These are phyloP conservation scores for Ampelocalamus luodianensis DNA, from an alignment of 176 grass and related monocot species.

Conservation along the genomic window DNA sequence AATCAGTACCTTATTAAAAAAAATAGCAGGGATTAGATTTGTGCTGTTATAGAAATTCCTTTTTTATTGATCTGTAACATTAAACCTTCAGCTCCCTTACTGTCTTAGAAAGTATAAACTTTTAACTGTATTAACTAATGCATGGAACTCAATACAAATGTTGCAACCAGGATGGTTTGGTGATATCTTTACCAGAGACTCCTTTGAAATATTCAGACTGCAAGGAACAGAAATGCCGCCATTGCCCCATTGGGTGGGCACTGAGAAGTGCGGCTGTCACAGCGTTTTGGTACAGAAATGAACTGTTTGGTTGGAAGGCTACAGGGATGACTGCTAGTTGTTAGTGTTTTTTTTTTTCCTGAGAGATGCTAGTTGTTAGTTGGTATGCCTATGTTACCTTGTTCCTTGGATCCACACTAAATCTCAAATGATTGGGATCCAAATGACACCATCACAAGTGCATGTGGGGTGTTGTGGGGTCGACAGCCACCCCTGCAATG, in stretches of 20 bases:
- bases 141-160: background rate
- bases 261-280: conserved; percentile 40
- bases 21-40: background rate
- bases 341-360: conserved; percentile 8
- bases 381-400: conserved; percentile 46
- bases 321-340: conserved; percentile 48
- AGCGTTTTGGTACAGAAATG: conserved; percentile 34
- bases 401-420: conserved; percentile 54
- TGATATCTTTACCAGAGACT: background rate
- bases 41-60: background rate
- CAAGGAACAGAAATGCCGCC: background rate
- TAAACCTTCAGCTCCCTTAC: background rate
- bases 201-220: conserved; percentile 33
- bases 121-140: background rate
- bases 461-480: conserved; percentile 53
- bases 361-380: conserved; percentile 40
- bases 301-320: conserved; percentile 60
- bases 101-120: background rate
- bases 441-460: conserved; percentile 62
- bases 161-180: background rate
- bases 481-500: conserved; percentile 30
- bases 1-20: too few species aligned
- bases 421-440: conserved; percentile 57
- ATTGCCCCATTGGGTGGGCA: conserved; percentile 23
- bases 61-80: background rate